A percentile compares a stretch with the other conserved stretches of the same genome.
These are phyloP conservation scores for Alternaria sp. DNA, from an alignment of 2,329 filamentous ascomycete genomes.

Conservation along the genomic window DNA sequence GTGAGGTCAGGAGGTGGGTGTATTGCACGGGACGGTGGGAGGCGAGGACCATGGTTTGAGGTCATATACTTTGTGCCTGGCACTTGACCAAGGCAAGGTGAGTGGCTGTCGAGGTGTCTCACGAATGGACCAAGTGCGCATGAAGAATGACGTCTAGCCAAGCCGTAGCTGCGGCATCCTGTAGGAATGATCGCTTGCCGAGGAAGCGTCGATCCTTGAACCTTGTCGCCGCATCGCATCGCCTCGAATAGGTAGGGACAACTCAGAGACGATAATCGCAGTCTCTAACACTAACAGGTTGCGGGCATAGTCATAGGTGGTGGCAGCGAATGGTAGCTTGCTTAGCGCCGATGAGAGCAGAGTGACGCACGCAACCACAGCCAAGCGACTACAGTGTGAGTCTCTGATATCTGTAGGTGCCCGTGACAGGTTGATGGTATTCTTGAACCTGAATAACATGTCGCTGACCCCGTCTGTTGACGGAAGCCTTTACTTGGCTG, in stretches of 20 bases:
- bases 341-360: neutral
- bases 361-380: slow-evolving; percentile 8
- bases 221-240: slow-evolving; percentile 5
- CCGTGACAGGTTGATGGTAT: neutral
- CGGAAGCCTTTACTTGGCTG: slow-evolving; percentile 1
- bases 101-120: slow-evolving; percentile 20
- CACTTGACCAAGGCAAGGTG: slow-evolving; percentile 25
- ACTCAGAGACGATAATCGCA: slow-evolving; percentile 7
- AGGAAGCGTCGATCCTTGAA: slow-evolving; percentile 10
- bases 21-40: slow-evolving; percentile 43
- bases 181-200: slow-evolving; percentile 13
- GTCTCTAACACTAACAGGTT: neutral
- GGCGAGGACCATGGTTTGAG: slow-evolving; percentile 28
- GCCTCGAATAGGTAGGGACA: neutral
- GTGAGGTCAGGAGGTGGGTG: slow-evolving; percentile 45
- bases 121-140: slow-evolving; percentile 21
- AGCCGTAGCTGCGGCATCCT: slow-evolving; percentile 9
- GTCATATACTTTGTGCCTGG: slow-evolving; percentile 28
- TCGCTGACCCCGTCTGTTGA: slow-evolving; percentile 3
- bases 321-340: neutral
- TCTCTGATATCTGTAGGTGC: neutral
- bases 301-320: neutral
- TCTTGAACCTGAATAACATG: neutral
- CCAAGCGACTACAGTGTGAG: neutral
- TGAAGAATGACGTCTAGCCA: slow-evolving; percentile 22